Conservation (phyloP, 2,329 filamentous ascomycete genomes). For the Emericellopsis cladophorae region DNA sequence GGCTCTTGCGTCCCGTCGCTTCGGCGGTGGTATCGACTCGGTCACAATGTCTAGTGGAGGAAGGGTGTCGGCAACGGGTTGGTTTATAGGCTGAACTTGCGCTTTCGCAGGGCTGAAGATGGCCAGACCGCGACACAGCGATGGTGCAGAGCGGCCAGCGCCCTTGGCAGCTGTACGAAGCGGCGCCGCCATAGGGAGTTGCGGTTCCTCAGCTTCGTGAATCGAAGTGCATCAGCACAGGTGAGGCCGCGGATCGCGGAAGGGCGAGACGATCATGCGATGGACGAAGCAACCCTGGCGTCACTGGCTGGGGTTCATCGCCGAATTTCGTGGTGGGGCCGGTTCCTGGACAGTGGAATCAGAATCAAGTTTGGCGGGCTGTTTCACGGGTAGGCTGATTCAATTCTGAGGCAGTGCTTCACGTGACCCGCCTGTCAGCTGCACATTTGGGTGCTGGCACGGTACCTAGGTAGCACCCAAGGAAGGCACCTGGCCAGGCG, state of each 20-base stretch:
- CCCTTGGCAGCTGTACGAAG: conserved; percentile 14
- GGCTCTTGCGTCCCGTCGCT: conserved; percentile 8
- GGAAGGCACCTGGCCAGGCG: background rate
- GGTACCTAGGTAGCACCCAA: background rate
- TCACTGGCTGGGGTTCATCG: no score
- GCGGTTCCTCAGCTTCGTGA: conserved; percentile 1
- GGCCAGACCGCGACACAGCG: conserved; percentile 10
- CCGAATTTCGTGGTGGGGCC: no score
- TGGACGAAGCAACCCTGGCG: no score
- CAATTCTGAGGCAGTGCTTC: background rate
- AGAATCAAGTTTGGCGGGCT: no score
- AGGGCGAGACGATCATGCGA: background rate
- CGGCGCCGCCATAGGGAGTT: conserved; percentile 19
- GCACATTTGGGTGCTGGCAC: background rate
- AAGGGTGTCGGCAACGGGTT: background rate
- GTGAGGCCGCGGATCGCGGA: no score
- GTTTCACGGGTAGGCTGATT: no score
- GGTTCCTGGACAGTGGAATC: no score
- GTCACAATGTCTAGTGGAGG: conserved; percentile 1
- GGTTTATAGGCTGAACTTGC: conserved; percentile 12
- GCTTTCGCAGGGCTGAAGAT: conserved; percentile 17
- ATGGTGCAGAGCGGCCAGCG: conserved; percentile 6
- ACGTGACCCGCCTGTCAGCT: background rate
- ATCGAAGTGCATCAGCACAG: no score
- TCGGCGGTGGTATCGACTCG: background rate